Conservation (phyloP, 208 protist species). For the Trypanosoma scelopori region DNA sequence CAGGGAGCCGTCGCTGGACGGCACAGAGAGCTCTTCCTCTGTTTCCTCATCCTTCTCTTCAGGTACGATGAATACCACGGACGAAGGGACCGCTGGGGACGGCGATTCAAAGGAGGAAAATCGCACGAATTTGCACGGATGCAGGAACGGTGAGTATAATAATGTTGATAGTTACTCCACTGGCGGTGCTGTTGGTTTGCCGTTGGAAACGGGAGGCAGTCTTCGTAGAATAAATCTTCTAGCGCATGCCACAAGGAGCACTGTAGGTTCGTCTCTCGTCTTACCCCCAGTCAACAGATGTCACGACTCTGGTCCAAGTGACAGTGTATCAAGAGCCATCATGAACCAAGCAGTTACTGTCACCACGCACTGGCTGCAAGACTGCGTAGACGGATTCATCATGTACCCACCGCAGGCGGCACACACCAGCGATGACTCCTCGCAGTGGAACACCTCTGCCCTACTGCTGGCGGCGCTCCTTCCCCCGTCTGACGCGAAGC, state of each 20-base stretch:
- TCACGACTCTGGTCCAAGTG: not conserved
- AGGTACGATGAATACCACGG: not conserved
- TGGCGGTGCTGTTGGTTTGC: not conserved
- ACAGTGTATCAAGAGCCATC: not conserved
- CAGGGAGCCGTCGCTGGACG: not conserved
- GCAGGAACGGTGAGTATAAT: constrained; percentile 5
- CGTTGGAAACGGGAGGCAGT: not conserved
- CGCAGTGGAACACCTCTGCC: constrained; percentile 20
- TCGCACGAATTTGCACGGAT: not conserved
- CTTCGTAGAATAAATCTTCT: not conserved
- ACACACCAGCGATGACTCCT: constrained; percentile 17
- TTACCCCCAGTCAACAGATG: not conserved
- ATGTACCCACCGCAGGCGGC: constrained; percentile 28
- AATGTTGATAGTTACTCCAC: not conserved
- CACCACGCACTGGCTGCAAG: constrained; percentile 22
- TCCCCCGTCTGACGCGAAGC: constrained; percentile 22
- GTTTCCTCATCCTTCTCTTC: not conserved
- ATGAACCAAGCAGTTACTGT: constrained; percentile 7
- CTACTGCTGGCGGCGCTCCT: constrained; percentile 27
- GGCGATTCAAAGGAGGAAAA: not conserved
- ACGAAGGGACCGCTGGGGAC: too few species aligned
- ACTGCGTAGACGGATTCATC: constrained; percentile 25
- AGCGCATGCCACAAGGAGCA: not conserved
- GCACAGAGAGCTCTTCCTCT: not conserved
- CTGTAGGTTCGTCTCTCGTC: not conserved